These are phyloP conservation scores for Suhomyces xylopsoci DNA, from an alignment of 805 yeast genomes.

Conservation along the genomic window DNA sequence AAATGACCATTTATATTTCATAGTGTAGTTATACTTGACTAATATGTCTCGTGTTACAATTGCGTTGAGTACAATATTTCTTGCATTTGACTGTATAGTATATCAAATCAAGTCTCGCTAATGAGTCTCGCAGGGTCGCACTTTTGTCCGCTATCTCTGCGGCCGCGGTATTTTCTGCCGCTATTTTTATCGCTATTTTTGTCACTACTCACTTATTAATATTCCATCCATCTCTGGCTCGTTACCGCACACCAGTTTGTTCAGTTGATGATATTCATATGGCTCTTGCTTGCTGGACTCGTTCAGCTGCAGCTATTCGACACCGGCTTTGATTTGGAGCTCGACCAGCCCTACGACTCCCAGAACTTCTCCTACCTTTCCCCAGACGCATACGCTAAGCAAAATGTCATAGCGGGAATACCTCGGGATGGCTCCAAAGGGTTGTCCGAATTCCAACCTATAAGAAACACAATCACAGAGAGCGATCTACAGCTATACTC, in stretches of 20 bases:
- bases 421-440: slow-evolving; percentile 18
- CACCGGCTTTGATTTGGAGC: slow-evolving; percentile 12
- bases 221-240: not conserved
- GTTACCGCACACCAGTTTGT: not conserved
- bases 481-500: slow-evolving; percentile 41
- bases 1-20: too few relatives aligned
- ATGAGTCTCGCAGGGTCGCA: too few relatives aligned
- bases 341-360: slow-evolving; percentile 12
- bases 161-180: not conserved
- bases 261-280: not conserved
- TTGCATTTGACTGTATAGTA: too few relatives aligned
- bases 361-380: not conserved
- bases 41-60: too few relatives aligned
- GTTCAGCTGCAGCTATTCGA: slow-evolving; percentile 8
- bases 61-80: too few relatives aligned
- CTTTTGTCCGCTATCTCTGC: not conserved
- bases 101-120: too few relatives aligned
- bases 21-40: too few relatives aligned
- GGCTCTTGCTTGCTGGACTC: not conserved
- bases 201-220: not conserved
- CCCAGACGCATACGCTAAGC: not conserved
- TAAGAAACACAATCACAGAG: slow-evolving; percentile 31
- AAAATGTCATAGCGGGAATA: slow-evolving; percentile 1
- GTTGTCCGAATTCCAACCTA: slow-evolving; percentile 37
- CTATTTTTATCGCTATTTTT: too few relatives aligned